Evolutionary conservation across 352 stramenopile species (phyloP).

Genomic region (Phytophthora foliorum): DNA sequence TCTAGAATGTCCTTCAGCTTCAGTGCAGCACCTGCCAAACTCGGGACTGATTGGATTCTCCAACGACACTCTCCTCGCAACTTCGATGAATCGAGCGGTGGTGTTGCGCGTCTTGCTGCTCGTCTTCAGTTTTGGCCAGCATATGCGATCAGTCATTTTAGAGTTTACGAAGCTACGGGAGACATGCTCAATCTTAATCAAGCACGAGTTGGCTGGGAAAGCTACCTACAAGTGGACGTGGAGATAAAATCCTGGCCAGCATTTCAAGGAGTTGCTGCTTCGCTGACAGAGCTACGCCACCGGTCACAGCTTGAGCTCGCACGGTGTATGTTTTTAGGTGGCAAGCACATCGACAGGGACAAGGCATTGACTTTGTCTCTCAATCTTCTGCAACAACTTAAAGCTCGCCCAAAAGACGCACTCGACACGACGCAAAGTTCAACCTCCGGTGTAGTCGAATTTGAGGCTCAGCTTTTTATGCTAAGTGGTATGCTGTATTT

Average conservation of each 20-base stretch:
- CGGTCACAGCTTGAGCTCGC: conserved; percentile 46
- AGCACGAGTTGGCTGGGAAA: conserved; percentile 54
- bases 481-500: conserved; percentile 54
- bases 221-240: conserved; percentile 37
- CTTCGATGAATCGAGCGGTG: background rate
- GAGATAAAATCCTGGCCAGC: conserved; percentile 20
- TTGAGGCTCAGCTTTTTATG: conserved; percentile 50
- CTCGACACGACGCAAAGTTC: background rate
- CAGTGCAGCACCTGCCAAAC: conserved; percentile 40
- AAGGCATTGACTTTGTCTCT: conserved; percentile 27
- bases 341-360: conserved; percentile 33
- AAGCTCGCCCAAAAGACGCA: background rate
- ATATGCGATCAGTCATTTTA: conserved; percentile 65
- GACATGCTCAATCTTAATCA: conserved; percentile 52
- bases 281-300: conserved; percentile 32
- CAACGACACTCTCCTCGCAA: conserved; percentile 2
- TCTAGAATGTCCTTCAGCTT: conserved; percentile 69
- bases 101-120: conserved; percentile 10
- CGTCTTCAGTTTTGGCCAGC: conserved; percentile 65
- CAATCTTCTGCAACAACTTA: conserved; percentile 26
- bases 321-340: conserved; percentile 52
- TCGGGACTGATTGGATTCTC: conserved; percentile 43
- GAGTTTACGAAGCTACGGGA: conserved; percentile 61
- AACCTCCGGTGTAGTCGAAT: background rate
- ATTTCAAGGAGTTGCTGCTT: conserved; percentile 19